Conservation (phyloP, 208 protist species). For the Crithidia brevicula region DNA sequence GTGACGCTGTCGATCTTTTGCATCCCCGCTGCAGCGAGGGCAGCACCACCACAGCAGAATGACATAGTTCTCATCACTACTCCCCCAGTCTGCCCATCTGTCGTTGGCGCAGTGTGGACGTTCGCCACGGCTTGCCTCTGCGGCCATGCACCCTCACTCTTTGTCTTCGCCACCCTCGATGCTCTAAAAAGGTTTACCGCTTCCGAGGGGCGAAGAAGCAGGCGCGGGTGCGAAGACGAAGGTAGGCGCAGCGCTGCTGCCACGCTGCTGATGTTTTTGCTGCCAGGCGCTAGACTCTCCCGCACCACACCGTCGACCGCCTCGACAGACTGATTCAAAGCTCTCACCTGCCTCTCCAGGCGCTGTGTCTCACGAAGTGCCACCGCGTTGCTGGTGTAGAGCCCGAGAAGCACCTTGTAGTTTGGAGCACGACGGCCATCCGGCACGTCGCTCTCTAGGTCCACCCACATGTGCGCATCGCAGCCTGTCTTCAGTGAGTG, state of each 20-base stretch:
- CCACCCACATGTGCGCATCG: slow-evolving; percentile 21
- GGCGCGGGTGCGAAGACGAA: not conserved
- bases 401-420: slow-evolving; percentile 15
- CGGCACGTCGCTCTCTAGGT: slow-evolving; percentile 2
- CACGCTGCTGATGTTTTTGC: too few relatives aligned
- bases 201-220: not conserved
- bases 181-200: not conserved
- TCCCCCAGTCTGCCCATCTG: slow-evolving; percentile 1
- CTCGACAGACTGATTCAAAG: not conserved
- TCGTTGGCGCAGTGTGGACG: too few relatives aligned
- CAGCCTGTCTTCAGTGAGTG: slow-evolving; percentile 8
- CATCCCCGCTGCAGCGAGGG: slow-evolving; percentile 7
- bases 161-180: too few relatives aligned
- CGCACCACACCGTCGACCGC: not conserved
- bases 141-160: not conserved
- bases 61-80: slow-evolving; percentile 15
- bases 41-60: slow-evolving; percentile 1
- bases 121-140: too few relatives aligned
- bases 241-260: too few relatives aligned
- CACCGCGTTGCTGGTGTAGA: slow-evolving; percentile 22
- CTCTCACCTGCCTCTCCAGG: not conserved
- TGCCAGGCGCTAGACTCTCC: too few relatives aligned
- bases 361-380: slow-evolving; percentile 4
- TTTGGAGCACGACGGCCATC: not conserved
- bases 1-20: not conserved